A percentile compares a stretch with the other conserved stretches of the same genome.
phyloP scores from a whole-genome alignment of 164 flowering plant genomes.

The Piper longum region DNA sequence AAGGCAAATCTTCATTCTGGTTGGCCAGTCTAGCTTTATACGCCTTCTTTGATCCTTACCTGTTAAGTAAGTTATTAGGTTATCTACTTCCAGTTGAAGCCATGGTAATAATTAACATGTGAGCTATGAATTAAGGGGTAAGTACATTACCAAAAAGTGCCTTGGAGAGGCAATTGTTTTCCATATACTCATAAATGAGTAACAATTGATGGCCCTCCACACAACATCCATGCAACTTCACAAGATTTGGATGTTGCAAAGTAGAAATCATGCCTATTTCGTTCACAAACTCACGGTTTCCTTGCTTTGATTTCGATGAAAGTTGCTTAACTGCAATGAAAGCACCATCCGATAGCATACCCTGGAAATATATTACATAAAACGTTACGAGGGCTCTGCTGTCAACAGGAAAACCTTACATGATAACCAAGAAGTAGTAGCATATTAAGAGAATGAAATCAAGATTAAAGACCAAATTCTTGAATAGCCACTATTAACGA shows the following conservation, averaged over 20 bases:
- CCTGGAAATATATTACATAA: slow-evolving; percentile 12
- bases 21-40: slow-evolving; percentile 8
- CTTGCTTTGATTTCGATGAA: slow-evolving; percentile 31
- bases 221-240: slow-evolving; percentile 32
- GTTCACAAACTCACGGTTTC: slow-evolving; percentile 32
- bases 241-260: slow-evolving; percentile 33
- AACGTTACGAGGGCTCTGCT: neutral
- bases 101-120: neutral
- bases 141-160: slow-evolving; percentile 24
- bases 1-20: slow-evolving; percentile 7
- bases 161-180: slow-evolving; percentile 31
- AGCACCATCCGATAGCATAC: slow-evolving; percentile 22
- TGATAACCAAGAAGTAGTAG: neutral
- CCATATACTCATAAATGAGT: slow-evolving; percentile 34
- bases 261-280: slow-evolving; percentile 37
- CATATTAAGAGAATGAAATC: no score
- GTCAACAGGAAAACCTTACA: neutral
- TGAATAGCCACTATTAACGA: no score
- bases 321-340: slow-evolving; percentile 32
- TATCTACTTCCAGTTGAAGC: neutral
- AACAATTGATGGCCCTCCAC: slow-evolving; percentile 25
- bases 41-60: neutral
- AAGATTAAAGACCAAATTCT: neutral
- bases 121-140: neutral
- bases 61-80: neutral